These are phyloP conservation scores for Aphanomyces invadans DNA, from an alignment of 352 stramenopile species.

Conservation along the genomic window DNA sequence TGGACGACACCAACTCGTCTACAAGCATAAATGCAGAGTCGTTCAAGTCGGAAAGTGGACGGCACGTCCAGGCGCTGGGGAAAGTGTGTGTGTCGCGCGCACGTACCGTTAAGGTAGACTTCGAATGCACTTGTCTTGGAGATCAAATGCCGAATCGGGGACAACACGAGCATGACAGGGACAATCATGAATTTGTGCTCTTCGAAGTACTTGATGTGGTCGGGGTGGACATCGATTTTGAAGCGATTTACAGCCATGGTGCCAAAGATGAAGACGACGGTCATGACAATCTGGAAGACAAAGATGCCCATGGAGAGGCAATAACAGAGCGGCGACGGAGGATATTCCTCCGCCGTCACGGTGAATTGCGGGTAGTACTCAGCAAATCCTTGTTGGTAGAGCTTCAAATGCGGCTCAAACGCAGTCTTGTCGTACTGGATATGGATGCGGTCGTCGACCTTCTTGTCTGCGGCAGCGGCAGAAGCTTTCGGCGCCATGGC, in stretches of 20 bases:
- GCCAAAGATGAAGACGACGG: conserved; percentile 17
- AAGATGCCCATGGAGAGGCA: conserved; percentile 1
- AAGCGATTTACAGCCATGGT: conserved; percentile 6
- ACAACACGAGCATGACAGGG: conserved; percentile 18
- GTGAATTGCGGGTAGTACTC: conserved; percentile 26
- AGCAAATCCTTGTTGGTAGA: neutral
- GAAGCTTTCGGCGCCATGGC: neutral
- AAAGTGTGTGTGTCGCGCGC: neutral
- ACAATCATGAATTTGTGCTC: conserved; percentile 23
- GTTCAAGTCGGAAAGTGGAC: too few relatives aligned
- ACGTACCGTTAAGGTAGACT: conserved; percentile 21
- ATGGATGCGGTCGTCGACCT: conserved; percentile 15
- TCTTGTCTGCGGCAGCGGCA: neutral
- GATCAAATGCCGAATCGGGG: conserved; percentile 20
- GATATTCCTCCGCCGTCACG: conserved; percentile 24
- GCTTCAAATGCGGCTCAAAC: conserved; percentile 12
- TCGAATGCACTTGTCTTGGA: conserved; percentile 22
- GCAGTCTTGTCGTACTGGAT: conserved; percentile 25
- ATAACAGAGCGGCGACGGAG: conserved; percentile 19
- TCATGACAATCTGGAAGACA: conserved; percentile 1
- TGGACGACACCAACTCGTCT: neutral
- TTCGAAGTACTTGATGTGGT: conserved; percentile 8
- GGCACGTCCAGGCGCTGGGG: too few relatives aligned
- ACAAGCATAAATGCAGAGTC: neutral
- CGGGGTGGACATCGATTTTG: neutral